Evolutionary conservation across 2,329 filamentous ascomycete genomes (phyloP), one percentile per base, ranked within the genome.

Genomic region (Colletotrichum sidae): DNA sequence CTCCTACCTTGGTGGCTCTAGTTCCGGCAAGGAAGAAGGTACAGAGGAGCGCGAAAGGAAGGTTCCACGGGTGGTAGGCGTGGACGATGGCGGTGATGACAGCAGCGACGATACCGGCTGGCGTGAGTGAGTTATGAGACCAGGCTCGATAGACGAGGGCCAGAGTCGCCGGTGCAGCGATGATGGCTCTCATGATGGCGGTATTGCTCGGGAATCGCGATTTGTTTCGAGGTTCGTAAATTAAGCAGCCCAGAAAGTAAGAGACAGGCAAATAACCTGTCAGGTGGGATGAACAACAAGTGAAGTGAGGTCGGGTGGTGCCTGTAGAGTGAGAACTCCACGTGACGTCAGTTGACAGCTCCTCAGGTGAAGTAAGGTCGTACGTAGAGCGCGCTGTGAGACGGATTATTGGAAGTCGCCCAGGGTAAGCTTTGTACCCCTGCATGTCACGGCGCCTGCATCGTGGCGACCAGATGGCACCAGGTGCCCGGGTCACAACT

Each of bases 11-110:
- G 1, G 95, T 97, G 1, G 90, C 94, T 55, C 89, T 83, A 1
- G 92, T 97, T 2, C 94, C 96, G 5, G 91, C 88, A 3, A 97
- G 81, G 78, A 97, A 98, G 81, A 98, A 98, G 41, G 94, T 86
- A 54, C 87, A 86, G 2, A 98, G 84, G 10, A 97, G 84, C 35
- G 86, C 86, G 79, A 97, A 96, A n/a, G 93, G 94, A n/a, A 94
- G 82, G 66, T 92, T 92, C 90, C 93, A 97, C 4, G 95, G 95
- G 77, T 98, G 94, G n/a, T 94, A 80, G 13, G 94, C 93, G 77
- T 99, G 96, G 37, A 71, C 74, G 33, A 72, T 76, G n/a, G 72
- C 75, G 10, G 75, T 76, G 34, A 75, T 69, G 35, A 73, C 72
- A 45, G 74, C 72, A 8, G 72, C 72, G 38, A 70, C 70, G 33